Evolutionary conservation across 495 filamentous ascomycete species (phyloP).

Genomic region (Penicillium macrosclerotiorum): DNA sequence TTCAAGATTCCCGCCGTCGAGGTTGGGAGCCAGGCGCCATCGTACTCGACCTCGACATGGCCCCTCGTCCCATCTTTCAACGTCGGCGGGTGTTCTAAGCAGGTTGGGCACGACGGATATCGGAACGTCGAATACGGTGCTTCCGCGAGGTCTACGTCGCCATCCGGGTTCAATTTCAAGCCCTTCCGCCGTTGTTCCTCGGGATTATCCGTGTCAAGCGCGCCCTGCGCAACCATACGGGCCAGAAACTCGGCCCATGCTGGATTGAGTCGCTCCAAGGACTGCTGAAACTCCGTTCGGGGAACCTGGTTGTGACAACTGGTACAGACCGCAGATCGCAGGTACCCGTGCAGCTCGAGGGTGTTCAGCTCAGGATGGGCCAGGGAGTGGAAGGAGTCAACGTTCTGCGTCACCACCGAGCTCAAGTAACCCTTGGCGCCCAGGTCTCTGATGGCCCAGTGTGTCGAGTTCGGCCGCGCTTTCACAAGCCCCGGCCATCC

Average conservation of each 20-base stretch:
- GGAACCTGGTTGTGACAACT: conserved; percentile 67
- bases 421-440: conserved; percentile 68
- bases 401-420: conserved; percentile 89
- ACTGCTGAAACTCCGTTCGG: conserved; percentile 69
- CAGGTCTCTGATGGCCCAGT: conserved; percentile 71
- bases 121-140: conserved; percentile 86
- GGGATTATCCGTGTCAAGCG: conserved; percentile 73
- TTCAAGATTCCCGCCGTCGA: conserved; percentile 83
- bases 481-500: conserved; percentile 81
- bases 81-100: conserved; percentile 63
- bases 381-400: conserved; percentile 84
- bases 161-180: conserved; percentile 86
- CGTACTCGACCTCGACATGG: conserved; percentile 67
- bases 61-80: conserved; percentile 54
- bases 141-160: conserved; percentile 87
- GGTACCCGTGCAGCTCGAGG: conserved; percentile 86
- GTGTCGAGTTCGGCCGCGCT: conserved; percentile 75
- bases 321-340: conserved; percentile 78
- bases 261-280: conserved; percentile 78
- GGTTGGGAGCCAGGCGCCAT: conserved; percentile 71
- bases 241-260: conserved; percentile 77
- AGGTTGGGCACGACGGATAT: conserved; percentile 86
- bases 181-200: conserved; percentile 65
- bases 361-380: conserved; percentile 75
- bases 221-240: conserved; percentile 67